A percentile compares a stretch with the other conserved stretches of the same genome.
Conservation (phyloP, 768 basidiomycete genomes). For the Lactifluus pinguis region DNA sequence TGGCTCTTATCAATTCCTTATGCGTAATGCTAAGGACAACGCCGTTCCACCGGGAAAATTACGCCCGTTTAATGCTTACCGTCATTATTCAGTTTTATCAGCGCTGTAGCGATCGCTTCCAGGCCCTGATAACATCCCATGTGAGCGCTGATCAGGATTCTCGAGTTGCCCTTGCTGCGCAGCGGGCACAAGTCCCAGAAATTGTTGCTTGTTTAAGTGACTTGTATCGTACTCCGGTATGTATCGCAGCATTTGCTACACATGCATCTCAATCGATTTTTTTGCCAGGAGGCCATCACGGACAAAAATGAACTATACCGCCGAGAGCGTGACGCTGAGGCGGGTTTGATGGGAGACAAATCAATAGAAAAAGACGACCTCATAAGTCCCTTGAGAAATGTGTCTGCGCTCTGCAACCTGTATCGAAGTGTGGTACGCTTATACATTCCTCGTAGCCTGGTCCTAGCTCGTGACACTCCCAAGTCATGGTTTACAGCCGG, state of each 20-base stretch:
- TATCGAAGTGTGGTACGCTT: slow-evolving; percentile 77
- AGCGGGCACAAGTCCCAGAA: slow-evolving; percentile 83
- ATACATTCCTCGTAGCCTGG: neutral
- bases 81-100: slow-evolving; percentile 97
- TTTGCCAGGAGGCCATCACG: slow-evolving; percentile 29
- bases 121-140: slow-evolving; percentile 51
- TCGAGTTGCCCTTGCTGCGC: slow-evolving; percentile 48
- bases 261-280: slow-evolving; percentile 1
- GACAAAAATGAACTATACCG: slow-evolving; percentile 50
- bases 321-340: slow-evolving; percentile 76
- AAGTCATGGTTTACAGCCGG: slow-evolving; percentile 83
- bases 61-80: slow-evolving; percentile 85
- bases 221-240: slow-evolving; percentile 44
- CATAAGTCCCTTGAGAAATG: slow-evolving; percentile 58
- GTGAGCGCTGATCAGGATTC: slow-evolving; percentile 32
- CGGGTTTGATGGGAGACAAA: slow-evolving; percentile 50
- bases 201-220: slow-evolving; percentile 66
- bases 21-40: slow-evolving; percentile 86
- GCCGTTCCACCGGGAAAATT: slow-evolving; percentile 92
- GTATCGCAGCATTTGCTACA: slow-evolving; percentile 20
- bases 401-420: slow-evolving; percentile 67
- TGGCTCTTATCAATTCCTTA: slow-evolving; percentile 85
- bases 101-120: slow-evolving; percentile 82
- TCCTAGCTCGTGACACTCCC: slow-evolving; percentile 2
- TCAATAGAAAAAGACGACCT: slow-evolving; percentile 54